phyloP scores from a whole-genome alignment of 2,329 filamentous ascomycete genomes.

The Tolypocladium capitatum region DNA sequence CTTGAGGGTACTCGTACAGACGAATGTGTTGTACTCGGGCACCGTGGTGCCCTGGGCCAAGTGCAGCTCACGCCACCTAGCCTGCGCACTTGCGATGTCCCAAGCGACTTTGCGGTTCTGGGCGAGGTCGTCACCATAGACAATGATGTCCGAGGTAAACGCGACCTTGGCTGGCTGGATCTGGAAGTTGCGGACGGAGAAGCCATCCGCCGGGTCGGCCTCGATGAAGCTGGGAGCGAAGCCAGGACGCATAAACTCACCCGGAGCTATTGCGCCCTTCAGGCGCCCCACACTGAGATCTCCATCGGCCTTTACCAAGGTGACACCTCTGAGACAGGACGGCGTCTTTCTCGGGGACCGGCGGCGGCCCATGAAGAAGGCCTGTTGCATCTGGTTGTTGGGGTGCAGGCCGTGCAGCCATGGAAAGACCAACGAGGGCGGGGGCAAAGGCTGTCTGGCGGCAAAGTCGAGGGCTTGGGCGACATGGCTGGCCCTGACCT shows the following conservation, averaged over 20 bases:
- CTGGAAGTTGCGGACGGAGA: constrained; percentile 93
- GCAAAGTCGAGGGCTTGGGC: constrained; percentile 62
- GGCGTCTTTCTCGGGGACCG: constrained; percentile 55
- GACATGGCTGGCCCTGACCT: constrained; percentile 56
- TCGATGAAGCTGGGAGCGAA: constrained; percentile 56
- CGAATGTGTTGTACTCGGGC: constrained; percentile 73
- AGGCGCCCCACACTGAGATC: constrained; percentile 61
- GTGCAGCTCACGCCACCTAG: constrained; percentile 56
- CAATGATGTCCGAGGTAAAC: constrained; percentile 77
- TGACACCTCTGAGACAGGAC: constrained; percentile 65
- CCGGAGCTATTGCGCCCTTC: constrained; percentile 73
- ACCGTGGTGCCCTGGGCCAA: constrained; percentile 38
- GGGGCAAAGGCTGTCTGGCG: constrained; percentile 68
- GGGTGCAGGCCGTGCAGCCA: constrained; percentile 92
- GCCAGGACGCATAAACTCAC: constrained; percentile 56
- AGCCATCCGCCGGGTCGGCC: constrained; percentile 75
- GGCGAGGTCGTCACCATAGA: constrained; percentile 67
- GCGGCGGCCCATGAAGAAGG: constrained; percentile 74
- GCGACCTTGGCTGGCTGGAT: constrained; percentile 86
- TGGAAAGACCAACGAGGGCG: constrained; percentile 78
- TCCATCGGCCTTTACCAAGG: constrained; percentile 78
- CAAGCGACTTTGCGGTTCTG: constrained; percentile 49
- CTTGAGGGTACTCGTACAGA: constrained; percentile 50
- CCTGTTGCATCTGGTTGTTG: constrained; percentile 74
- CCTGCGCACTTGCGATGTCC: constrained; percentile 64